A percentile compares a stretch with the other conserved stretches of the same genome.
Evolutionary conservation across 345 rosid species (phyloP).

Genomic region (Lagerstroemia speciosa): DNA sequence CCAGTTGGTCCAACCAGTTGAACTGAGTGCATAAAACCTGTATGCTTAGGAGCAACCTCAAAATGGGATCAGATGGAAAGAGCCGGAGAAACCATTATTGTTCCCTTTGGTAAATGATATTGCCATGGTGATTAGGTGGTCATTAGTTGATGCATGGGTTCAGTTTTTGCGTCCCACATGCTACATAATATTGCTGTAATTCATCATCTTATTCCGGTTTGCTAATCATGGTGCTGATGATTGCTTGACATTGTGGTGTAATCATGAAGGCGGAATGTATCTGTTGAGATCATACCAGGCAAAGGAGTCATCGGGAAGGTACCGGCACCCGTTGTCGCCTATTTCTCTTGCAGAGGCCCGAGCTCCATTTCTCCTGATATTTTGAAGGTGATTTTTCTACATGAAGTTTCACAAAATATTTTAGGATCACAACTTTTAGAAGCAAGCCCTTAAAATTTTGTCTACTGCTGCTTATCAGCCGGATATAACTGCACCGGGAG

Average conservation of each 20-base stretch:
- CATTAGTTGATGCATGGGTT: not conserved
- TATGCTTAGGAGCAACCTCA: not conserved
- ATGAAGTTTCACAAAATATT: too few relatives aligned
- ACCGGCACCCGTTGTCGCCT: slow-evolving; percentile 30
- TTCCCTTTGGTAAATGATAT: not conserved
- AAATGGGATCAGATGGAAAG: not conserved
- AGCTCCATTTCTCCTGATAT: slow-evolving; percentile 52
- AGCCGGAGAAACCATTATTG: not conserved
- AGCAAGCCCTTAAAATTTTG: too few relatives aligned
- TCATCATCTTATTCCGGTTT: too few relatives aligned
- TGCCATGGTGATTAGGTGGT: not conserved
- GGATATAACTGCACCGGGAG: slow-evolving; percentile 62
- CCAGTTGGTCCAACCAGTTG: not conserved
- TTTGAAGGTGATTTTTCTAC: slow-evolving; percentile 39
- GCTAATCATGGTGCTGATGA: not conserved
- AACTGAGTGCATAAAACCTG: not conserved
- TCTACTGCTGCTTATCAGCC: slow-evolving; percentile 47
- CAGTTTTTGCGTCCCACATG: not conserved
- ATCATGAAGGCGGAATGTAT: slow-evolving; percentile 29
- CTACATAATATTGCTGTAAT: not conserved
- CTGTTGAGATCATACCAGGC: slow-evolving; percentile 28
- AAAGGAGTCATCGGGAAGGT: slow-evolving; percentile 37
- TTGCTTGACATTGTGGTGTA: not conserved
- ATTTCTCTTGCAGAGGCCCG: slow-evolving; percentile 45
- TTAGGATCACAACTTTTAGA: too few relatives aligned